Base-by-base conservation (phyloP, 1,284 basidiomycete species). In the Boletus holoroseus region DNA sequence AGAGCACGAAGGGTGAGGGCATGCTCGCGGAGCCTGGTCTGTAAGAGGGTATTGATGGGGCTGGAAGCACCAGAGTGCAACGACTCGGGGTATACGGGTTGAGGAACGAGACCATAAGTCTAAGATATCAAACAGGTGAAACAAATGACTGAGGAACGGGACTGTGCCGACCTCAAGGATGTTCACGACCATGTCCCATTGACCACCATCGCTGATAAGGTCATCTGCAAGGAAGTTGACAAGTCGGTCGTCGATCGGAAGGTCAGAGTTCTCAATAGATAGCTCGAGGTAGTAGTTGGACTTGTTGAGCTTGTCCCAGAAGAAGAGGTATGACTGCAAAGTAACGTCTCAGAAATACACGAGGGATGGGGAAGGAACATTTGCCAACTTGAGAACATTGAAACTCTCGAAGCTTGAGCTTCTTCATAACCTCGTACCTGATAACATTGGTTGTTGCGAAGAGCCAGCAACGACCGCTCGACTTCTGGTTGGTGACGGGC, bases 271-370 rank as follows among this genome's bases (percentile, higher is more conserved):
- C 70, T 95, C 78, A 58, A 98, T 89, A 51, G 87, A 82, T 42
- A 85, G 73, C 72, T 98, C 94, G 22, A 98, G 82, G 70, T 90
- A 96, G 73, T 90, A 94, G 74, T 98, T 97, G 48, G 86, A 78
- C 71, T 96, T 96, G 75, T 96, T 94, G 45, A 96, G 78, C 72
- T 94, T 94, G 72, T 95, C 92, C 76, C 86, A 94, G 76, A 95
- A 94, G 77, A 91, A 94, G 16, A 94, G 76, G 70, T 95, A 95
- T 5, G 82, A 82, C 85, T 90, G 63, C 44, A 48, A 35, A 36
- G 30, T 22, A 50, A 41, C 18, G 38, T 43, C 7, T 55, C 56
- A 67, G 52, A 45, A 48, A 43, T 6, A 20, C n/a, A 6, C 12
- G 11, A 36, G 9, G 34, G 18, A 50, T 15, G 31, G 18, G 15